A percentile compares a stretch with the other conserved stretches of the same genome.
phyloP scores from a whole-genome alignment of 2,329 filamentous ascomycete species.

The Apiospora aurea region DNA sequence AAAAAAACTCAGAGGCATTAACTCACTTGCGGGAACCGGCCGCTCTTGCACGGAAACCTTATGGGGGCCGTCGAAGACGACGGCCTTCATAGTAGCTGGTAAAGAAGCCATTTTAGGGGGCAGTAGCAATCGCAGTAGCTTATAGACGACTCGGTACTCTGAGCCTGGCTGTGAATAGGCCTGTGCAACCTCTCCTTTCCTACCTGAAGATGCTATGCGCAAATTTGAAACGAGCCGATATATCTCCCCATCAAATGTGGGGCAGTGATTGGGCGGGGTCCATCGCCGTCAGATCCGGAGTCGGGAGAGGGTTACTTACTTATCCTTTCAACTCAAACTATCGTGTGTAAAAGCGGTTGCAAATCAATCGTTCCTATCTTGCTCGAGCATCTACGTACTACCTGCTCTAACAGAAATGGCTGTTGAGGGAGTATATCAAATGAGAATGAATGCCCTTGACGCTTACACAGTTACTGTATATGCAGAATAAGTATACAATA shows the following conservation, averaged over 20 bases:
- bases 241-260: constrained; percentile 11
- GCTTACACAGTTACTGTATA: not conserved
- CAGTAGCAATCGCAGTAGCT: not conserved
- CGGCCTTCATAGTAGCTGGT: constrained; percentile 76
- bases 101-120: constrained; percentile 14
- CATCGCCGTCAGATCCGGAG: constrained; percentile 1
- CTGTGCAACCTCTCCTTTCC: not conserved
- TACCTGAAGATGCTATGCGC: not conserved
- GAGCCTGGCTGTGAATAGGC: not conserved
- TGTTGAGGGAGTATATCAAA: not conserved
- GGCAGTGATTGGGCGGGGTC: not conserved
- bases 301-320: not conserved
- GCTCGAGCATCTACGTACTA: not conserved
- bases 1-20: not conserved
- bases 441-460: not conserved
- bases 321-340: not conserved
- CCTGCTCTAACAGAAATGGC: not conserved
- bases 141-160: not conserved
- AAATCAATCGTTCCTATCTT: not conserved
- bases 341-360: not conserved
- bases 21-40: constrained; percentile 71
- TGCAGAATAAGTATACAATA: not conserved
- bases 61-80: constrained; percentile 82
- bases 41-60: constrained; percentile 80
- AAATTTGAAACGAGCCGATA: not conserved